A percentile compares a stretch with the other conserved stretches of the same genome.
Evolutionary conservation across 1,284 basidiomycete genomes (phyloP).

Genomic region (Leccinum brunneo-olivaceum): DNA sequence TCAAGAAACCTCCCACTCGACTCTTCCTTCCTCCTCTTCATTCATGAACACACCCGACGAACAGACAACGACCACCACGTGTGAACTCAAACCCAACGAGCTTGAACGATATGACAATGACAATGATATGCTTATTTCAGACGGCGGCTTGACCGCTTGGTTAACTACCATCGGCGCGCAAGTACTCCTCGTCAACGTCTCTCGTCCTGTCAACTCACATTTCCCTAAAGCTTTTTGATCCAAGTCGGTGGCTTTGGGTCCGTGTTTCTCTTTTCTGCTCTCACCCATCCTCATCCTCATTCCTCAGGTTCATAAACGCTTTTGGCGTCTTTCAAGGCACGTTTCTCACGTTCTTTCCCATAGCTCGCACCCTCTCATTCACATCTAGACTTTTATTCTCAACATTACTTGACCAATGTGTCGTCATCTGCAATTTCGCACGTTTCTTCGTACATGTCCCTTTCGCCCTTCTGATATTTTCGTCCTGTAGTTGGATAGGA

Average conservation of each 20-base stretch:
- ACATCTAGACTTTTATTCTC: slow-evolving; percentile 30
- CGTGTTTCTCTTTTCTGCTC: neutral
- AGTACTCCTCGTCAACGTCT: slow-evolving; percentile 3
- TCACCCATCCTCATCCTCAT: neutral
- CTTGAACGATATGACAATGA: neutral
- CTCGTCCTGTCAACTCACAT: slow-evolving; percentile 2
- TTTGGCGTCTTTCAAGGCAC: slow-evolving; percentile 41
- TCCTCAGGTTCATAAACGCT: slow-evolving; percentile 30
- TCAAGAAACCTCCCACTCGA: neutral
- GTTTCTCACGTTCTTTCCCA: neutral
- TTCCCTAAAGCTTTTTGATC: slow-evolving; percentile 20
- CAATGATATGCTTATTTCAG: slow-evolving; percentile 12
- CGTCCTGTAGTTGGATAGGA: slow-evolving; percentile 42
- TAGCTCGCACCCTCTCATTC: slow-evolving; percentile 1
- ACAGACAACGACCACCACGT: neutral
- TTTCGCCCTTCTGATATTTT: neutral
- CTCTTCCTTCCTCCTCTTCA: neutral
- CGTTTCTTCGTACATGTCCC: neutral
- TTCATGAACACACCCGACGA: slow-evolving; percentile 8
- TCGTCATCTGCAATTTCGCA: slow-evolving; percentile 35
- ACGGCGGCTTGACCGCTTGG: slow-evolving; percentile 27
- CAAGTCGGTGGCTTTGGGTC: slow-evolving; percentile 36
- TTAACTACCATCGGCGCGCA: slow-evolving; percentile 24
- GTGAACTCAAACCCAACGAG: neutral
- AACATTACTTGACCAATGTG: slow-evolving; percentile 29